phyloP scores from a whole-genome alignment of 208 protist species.

The Porcisia hertigi region DNA sequence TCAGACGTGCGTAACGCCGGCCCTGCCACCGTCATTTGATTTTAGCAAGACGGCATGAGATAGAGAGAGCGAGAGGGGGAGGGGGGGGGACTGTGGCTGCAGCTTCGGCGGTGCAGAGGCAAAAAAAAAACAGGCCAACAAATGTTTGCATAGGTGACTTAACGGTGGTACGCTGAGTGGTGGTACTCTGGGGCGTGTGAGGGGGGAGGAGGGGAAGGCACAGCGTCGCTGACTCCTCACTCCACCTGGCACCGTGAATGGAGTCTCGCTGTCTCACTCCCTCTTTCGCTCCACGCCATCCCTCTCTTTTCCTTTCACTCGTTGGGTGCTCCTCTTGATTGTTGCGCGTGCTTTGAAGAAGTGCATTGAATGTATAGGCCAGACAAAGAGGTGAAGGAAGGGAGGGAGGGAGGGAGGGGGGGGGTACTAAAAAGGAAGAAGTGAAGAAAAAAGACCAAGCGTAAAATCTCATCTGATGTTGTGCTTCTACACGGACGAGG shows the following conservation, averaged over 20 bases:
- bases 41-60: not conserved
- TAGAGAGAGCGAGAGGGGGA: not conserved
- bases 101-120: not conserved
- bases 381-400: not conserved
- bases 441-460: too few species aligned
- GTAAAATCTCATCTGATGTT: too few species aligned
- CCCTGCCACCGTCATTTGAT: conserved; percentile 4
- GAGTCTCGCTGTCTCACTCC: not conserved
- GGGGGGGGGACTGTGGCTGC: not conserved
- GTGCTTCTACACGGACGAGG: too few species aligned
- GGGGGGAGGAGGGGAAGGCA: not conserved
- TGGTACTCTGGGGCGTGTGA: too few species aligned
- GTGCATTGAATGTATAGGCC: not conserved
- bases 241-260: not conserved
- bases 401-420: not conserved
- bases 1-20: conserved; percentile 25
- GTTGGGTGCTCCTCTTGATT: not conserved
- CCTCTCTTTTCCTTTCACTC: not conserved
- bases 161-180: too few species aligned
- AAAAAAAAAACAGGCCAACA: too few species aligned
- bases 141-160: too few species aligned
- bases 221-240: not conserved
- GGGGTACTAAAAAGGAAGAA: too few species aligned
- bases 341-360: not conserved
- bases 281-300: not conserved